Percentiles rank a stretch among this genome's conserved stretches.
phyloP scores from a whole-genome alignment of 306 rosid species.

The Medicago ruthenica region DNA sequence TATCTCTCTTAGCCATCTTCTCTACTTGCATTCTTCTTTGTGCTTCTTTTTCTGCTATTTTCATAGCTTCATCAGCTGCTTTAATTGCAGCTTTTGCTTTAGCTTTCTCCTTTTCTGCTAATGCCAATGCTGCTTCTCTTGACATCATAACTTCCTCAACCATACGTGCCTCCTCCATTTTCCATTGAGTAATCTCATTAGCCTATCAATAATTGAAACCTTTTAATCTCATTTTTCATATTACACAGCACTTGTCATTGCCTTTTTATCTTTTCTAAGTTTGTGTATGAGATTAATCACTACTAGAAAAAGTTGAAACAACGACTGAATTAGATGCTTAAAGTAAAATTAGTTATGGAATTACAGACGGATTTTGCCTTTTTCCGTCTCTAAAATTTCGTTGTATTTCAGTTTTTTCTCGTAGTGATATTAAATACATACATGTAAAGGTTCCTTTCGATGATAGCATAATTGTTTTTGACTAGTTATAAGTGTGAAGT shows the following conservation, averaged over 20 bases:
- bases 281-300: too few species aligned
- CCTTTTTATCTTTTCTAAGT: too few species aligned
- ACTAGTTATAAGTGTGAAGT: too few species aligned
- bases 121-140: slow-evolving; percentile 76
- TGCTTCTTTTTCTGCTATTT: slow-evolving; percentile 76
- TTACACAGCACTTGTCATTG: neutral
- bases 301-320: too few species aligned
- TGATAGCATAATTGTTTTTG: too few species aligned
- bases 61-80: slow-evolving; percentile 77
- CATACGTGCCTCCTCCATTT: slow-evolving; percentile 60
- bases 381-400: too few species aligned
- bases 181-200: slow-evolving; percentile 78
- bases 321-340: too few species aligned
- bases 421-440: too few species aligned
- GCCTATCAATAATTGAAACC: slow-evolving; percentile 56
- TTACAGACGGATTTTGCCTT: too few species aligned
- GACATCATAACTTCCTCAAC: slow-evolving; percentile 67
- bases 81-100: slow-evolving; percentile 79
- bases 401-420: too few species aligned
- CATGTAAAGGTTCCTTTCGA: too few species aligned
- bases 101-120: slow-evolving; percentile 78
- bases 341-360: too few species aligned
- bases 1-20: slow-evolving; percentile 64
- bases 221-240: neutral
- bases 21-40: slow-evolving; percentile 69